These are phyloP conservation scores for Fusarium sambucinum DNA, from an alignment of 2,329 filamentous ascomycete species.

Conservation along the genomic window DNA sequence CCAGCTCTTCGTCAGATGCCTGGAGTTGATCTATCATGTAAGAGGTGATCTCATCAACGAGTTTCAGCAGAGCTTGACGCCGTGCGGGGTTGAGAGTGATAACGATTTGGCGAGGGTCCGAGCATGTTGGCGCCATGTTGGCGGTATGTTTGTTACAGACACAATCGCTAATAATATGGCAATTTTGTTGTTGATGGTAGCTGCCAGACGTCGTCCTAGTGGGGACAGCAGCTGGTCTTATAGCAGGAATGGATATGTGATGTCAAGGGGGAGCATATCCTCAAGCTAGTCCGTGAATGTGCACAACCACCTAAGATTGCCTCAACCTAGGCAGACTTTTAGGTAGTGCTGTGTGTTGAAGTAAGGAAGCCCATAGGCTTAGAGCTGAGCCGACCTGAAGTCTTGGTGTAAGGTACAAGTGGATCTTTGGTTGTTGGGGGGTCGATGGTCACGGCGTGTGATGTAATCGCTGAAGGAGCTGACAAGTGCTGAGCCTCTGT, in stretches of 20 bases:
- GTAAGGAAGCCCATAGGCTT: conserved; percentile 13
- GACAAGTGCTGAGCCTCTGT: conserved; percentile 13
- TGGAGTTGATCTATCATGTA: conserved; percentile 67
- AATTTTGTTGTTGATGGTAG: background rate
- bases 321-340: conserved; percentile 2
- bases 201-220: background rate
- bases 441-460: conserved; percentile 10
- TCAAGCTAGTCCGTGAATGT: conserved; percentile 7
- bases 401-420: conserved; percentile 13
- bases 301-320: conserved; percentile 13
- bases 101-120: conserved; percentile 67
- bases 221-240: conserved; percentile 11
- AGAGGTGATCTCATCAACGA: conserved; percentile 64
- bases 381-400: conserved; percentile 3
- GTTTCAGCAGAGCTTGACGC: conserved; percentile 63
- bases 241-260: conserved; percentile 7
- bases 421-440: conserved; percentile 3
- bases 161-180: background rate
- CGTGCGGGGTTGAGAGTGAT: conserved; percentile 66
- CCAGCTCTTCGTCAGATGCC: conserved; percentile 50
- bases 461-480: conserved; percentile 13
- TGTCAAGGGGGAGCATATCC: conserved; percentile 18
- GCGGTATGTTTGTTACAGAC: background rate
- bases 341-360: conserved; percentile 12
- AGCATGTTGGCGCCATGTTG: conserved; percentile 66